Conservation (phyloP, 208 protist species). For the Crithidia sp. region DNA sequence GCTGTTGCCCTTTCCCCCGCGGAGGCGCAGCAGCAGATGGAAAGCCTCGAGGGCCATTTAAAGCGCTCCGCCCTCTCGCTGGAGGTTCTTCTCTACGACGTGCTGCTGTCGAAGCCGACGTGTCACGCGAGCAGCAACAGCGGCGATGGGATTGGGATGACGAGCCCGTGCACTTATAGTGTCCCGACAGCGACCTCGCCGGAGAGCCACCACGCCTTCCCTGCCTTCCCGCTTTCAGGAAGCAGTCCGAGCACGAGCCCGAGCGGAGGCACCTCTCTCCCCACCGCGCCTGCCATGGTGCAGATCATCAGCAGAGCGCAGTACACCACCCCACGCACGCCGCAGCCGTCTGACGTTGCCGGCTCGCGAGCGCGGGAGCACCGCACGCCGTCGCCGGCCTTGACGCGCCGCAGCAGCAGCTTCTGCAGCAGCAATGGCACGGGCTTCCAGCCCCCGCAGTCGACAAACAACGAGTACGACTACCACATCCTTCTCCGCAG, state of each 20-base stretch:
- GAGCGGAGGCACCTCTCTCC: neutral
- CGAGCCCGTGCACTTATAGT: slow-evolving; percentile 12
- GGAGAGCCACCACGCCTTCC: slow-evolving; percentile 4
- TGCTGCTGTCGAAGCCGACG: slow-evolving; percentile 20
- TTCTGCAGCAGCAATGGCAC: slow-evolving; percentile 6
- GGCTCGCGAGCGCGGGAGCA: neutral
- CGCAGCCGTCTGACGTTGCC: neutral
- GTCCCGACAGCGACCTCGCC: neutral
- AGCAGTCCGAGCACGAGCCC: slow-evolving; percentile 19
- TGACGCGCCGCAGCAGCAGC: slow-evolving; percentile 20
- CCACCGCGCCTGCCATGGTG: neutral
- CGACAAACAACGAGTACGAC: slow-evolving; percentile 21
- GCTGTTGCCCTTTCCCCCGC: neutral
- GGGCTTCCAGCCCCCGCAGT: neutral
- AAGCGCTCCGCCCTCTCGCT: slow-evolving; percentile 19
- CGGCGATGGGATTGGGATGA: slow-evolving; percentile 1
- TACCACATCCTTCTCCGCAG: slow-evolving; percentile 25
- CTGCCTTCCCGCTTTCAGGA: neutral
- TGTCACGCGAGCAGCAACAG: slow-evolving; percentile 3
- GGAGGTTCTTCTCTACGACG: slow-evolving; percentile 28
- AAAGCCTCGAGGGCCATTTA: slow-evolving; percentile 17
- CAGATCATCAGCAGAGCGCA: slow-evolving; percentile 17
- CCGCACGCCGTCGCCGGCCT: slow-evolving; percentile 5
- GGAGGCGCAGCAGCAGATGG: slow-evolving; percentile 4
- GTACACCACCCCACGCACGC: slow-evolving; percentile 21